Evolutionary conservation across 805 yeast genomes (phyloP), one percentile per base, ranked within the genome.

Genomic region (Priceomyces fermenticarens): DNA sequence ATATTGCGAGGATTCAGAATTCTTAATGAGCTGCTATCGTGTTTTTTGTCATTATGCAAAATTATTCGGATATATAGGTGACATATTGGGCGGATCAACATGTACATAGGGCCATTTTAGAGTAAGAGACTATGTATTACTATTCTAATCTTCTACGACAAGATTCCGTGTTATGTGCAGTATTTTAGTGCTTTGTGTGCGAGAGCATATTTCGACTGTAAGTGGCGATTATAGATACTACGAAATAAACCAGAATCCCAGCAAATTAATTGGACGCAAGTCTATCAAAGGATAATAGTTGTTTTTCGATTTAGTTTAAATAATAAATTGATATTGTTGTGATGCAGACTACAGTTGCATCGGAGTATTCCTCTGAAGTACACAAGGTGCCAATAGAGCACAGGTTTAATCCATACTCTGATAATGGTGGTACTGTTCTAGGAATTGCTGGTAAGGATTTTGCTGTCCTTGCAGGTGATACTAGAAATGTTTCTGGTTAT

Each of bases 391-490:
- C 97, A 45, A 88, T 89, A 59, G 96, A 89, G 62, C 96, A 90
- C 64, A 76, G 85, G 62, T 89, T 89, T 70, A 88, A 89, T 59
- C 97, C 97, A 30, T 89, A 89, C 70, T 71, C 91, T 25, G 96
- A 90, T 65, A 88, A 90, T 55, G 99, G 99, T 54, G 99, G 99
- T 57, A 91, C 98, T 6, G 90, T 91, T 41, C 70, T 93, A 52
- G 99, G 98, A 39, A 93, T 93, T 65, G 97, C 99, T 1, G 99
- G 99, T 38, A 87, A 88, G 62, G 97, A 93, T 65, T 93, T 89
- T 57, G 97, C 96, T 13, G 93, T 93, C 28, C 73, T 93, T 46
- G 99, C 99, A 0, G 98, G 98, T 35, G 99, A 93, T 63, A 93
- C 99, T n/a, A 84, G 99, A 72, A 95, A 86, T 57, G 88, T 96